These are phyloP conservation scores for Echinosophora koreensis DNA, from an alignment of 306 rosid genomes.

Conservation along the genomic window DNA sequence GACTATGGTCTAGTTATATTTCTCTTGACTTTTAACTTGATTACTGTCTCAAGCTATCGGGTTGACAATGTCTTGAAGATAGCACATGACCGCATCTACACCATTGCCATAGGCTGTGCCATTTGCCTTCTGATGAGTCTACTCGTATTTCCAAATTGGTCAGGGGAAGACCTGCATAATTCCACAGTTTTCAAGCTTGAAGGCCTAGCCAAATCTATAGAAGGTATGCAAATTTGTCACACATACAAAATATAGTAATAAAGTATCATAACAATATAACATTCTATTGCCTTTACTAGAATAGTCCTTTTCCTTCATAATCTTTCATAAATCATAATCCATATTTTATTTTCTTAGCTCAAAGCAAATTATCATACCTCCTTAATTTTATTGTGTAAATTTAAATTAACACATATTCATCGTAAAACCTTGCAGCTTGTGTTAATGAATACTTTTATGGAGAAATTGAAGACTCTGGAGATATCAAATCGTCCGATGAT, in stretches of 20 bases:
- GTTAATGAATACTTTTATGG: slow-evolving; percentile 78
- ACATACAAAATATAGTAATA: neutral
- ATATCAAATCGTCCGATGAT: slow-evolving; percentile 55
- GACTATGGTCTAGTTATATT: slow-evolving; percentile 93
- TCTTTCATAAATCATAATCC: neutral
- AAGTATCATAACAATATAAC: neutral
- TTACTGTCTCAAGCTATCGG: slow-evolving; percentile 84
- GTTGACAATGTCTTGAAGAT: slow-evolving; percentile 69
- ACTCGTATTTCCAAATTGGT: slow-evolving; percentile 88
- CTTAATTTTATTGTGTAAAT: slow-evolving; percentile 34
- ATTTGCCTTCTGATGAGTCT: slow-evolving; percentile 89
- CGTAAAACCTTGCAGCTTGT: slow-evolving; percentile 72
- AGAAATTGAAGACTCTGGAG: slow-evolving; percentile 52
- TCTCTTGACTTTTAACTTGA: slow-evolving; percentile 85
- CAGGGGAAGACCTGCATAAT: slow-evolving; percentile 88
- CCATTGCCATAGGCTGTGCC: slow-evolving; percentile 87
- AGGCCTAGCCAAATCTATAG: slow-evolving; percentile 88
- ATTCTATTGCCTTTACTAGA: neutral
- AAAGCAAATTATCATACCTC: slow-evolving; percentile 8
- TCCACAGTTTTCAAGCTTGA: slow-evolving; percentile 83
- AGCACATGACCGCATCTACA: slow-evolving; percentile 79
- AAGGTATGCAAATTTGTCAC: slow-evolving; percentile 60
- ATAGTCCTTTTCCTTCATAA: neutral
- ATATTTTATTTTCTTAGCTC: neutral
- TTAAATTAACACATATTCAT: slow-evolving; percentile 29